Evolutionary conservation across 73 alveolate genomes (phyloP).

Genomic region (Blepharisma stoltei): DNA sequence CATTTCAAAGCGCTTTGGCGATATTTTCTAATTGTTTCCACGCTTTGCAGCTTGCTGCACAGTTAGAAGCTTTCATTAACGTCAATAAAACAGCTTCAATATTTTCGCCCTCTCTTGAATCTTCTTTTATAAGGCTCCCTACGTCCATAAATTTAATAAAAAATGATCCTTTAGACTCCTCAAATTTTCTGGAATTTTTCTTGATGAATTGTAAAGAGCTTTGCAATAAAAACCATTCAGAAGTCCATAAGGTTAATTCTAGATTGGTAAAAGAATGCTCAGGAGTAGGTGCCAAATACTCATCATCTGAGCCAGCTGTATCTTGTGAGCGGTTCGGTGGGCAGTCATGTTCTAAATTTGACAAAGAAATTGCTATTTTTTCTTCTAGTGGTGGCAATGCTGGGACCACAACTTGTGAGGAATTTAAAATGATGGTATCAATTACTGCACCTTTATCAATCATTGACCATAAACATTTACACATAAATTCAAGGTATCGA

Average conservation of each 20-base stretch:
- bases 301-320: not conserved
- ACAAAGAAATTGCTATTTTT: not conserved
- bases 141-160: slow-evolving; percentile 22
- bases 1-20: slow-evolving; percentile 53
- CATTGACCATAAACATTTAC: slow-evolving; percentile 77
- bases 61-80: slow-evolving; percentile 49
- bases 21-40: slow-evolving; percentile 57
- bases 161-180: slow-evolving; percentile 6
- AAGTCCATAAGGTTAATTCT: slow-evolving; percentile 1
- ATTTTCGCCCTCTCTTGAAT: slow-evolving; percentile 35
- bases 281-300: not conserved
- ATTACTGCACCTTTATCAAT: slow-evolving; percentile 62
- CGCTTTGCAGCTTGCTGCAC: slow-evolving; percentile 44
- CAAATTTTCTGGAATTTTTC: slow-evolving; percentile 5
- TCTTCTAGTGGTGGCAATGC: not conserved
- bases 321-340: not conserved
- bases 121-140: slow-evolving; percentile 6
- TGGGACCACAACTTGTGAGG: slow-evolving; percentile 32
- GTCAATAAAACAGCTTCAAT: slow-evolving; percentile 39
- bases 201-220: slow-evolving; percentile 11
- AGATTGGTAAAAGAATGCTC: not conserved
- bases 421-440: slow-evolving; percentile 33
- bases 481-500: slow-evolving; percentile 55
- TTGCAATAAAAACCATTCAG: slow-evolving; percentile 20
- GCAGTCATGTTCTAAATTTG: not conserved